Evolutionary conservation across 2,329 filamentous ascomycete genomes (phyloP).

Genomic region (Fusarium domesticum): DNA sequence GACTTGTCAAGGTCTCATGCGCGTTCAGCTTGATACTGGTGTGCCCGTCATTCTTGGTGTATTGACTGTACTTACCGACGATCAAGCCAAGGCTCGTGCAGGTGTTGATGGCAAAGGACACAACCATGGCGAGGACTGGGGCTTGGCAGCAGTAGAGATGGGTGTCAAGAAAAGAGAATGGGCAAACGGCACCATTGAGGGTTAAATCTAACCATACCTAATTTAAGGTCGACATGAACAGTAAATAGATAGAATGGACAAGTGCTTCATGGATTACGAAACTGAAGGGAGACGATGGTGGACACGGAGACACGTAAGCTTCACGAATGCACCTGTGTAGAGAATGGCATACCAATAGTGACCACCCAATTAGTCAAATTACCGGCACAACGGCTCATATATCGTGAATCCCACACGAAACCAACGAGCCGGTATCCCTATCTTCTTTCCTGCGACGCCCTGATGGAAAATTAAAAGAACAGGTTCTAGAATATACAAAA

Average conservation of each 20-base stretch:
- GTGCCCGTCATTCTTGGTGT: conserved; percentile 91
- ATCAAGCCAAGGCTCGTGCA: conserved; percentile 81
- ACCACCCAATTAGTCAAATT: conserved; percentile 31
- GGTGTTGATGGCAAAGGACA: conserved; percentile 68
- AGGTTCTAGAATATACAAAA: conserved; percentile 32
- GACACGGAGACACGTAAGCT: conserved; percentile 1
- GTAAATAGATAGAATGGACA: conserved; percentile 8
- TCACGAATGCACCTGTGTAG: conserved; percentile 8
- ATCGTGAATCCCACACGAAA: conserved; percentile 30
- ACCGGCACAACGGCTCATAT: conserved; percentile 30
- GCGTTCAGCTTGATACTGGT: conserved; percentile 83
- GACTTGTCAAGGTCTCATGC: conserved; percentile 89
- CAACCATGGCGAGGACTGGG: conserved; percentile 98
- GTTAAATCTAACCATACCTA: conserved; percentile 23
- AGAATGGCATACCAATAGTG: conserved; percentile 6
- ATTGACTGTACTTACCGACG: conserved; percentile 82
- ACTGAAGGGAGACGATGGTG: conserved; percentile 1
- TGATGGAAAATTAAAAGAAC: conserved; percentile 20
- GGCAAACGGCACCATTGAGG: conserved; percentile 65
- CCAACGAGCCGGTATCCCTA: conserved; percentile 24
- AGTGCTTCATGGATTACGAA: conserved; percentile 1
- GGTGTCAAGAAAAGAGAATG: conserved; percentile 83
- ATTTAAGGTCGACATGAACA: background rate
- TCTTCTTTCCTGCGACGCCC: conserved; percentile 30
- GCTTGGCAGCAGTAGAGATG: conserved; percentile 88